These are phyloP conservation scores for Melampsora occidentalis DNA, from an alignment of 1,284 basidiomycete genomes.

Conservation along the genomic window DNA sequence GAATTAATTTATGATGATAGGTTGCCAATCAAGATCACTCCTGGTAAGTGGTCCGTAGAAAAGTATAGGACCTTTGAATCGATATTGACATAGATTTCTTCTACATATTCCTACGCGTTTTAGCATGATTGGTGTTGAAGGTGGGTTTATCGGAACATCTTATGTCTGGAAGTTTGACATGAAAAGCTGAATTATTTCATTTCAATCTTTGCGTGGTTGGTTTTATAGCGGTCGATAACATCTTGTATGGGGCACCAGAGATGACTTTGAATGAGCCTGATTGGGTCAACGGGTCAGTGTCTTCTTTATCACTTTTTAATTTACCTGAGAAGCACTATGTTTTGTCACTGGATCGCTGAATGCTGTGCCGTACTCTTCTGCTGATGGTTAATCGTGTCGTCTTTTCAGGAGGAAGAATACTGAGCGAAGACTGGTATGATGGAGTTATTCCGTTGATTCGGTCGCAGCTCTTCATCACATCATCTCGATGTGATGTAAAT, in stretches of 20 bases:
- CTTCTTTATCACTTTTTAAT: not conserved
- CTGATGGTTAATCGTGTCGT: too few relatives aligned
- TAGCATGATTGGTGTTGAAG: constrained; percentile 42
- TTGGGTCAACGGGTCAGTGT: constrained; percentile 50
- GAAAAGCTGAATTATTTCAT: not conserved
- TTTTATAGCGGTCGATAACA: constrained; percentile 53
- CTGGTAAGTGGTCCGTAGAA: constrained; percentile 14
- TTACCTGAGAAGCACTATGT: not conserved
- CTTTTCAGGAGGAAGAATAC: too few relatives aligned
- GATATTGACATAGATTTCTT: not conserved
- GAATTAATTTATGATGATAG: constrained; percentile 1
- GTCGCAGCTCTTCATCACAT: too few relatives aligned
- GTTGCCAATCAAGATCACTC: constrained; percentile 43
- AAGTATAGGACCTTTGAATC: not conserved
- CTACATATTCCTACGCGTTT: not conserved
- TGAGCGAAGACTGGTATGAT: too few relatives aligned
- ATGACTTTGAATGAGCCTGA: constrained; percentile 53
- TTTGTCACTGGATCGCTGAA: too few relatives aligned
- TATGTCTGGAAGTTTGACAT: not conserved
- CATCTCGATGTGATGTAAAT: too few relatives aligned
- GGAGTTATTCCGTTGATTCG: too few relatives aligned
- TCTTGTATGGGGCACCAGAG: constrained; percentile 52
- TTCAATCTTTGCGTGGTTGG: constrained; percentile 33
- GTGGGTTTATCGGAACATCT: not conserved
- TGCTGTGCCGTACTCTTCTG: too few relatives aligned